Base-by-base conservation (phyloP, 2,329 filamentous ascomycete species). In the Arthrobotrys entomopaga region DNA sequence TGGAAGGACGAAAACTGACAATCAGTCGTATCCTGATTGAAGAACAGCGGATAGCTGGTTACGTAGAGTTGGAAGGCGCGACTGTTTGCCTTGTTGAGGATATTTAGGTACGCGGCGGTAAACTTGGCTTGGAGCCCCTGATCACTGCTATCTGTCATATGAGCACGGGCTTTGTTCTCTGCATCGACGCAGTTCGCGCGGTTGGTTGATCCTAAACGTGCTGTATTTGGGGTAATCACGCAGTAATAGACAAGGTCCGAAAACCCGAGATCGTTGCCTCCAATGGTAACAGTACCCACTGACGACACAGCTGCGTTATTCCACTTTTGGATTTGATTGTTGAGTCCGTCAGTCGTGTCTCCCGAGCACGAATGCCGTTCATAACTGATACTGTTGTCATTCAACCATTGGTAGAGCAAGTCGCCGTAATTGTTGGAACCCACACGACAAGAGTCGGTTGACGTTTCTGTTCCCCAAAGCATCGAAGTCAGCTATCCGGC, bases 311-410 rank as follows among this genome's bases (percentile, higher is more conserved):
- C 40, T 43, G 40, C 40, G 40, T 43, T 43, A 43, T 43, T 43
- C 40, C 40, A 43, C 40, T 43, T 43, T 43, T 43, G 40, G 40
- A 43, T 43, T 43, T 43, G 40, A 43, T 43, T 43, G 40, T 43
- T 43, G 40, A 43, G 40, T 43, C 40, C 40, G 40, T 43, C 40
- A 43, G 40, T 43, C 40, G 40, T 43, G 40, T 43, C 40, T 13
- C 40, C 40, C 40, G 40, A 43, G 40, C 40, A 43, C 40, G 40
- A 43, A 43, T 43, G 40, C 11, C 40, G 40, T 43, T 43, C 40
- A 43, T 43, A 43, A 43, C 40, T 43, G 40, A 43, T 43, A 43
- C 40, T 43, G n/a, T 43, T 43, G 40, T 43, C 40, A 43, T 43
- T 43, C 40, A 43, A 5, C 40, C 40, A 43, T 43, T 43, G 40